Conservation (phyloP, 225 moss, liverwort and hornwort genomes). For the Thuidium tamariscinum region DNA sequence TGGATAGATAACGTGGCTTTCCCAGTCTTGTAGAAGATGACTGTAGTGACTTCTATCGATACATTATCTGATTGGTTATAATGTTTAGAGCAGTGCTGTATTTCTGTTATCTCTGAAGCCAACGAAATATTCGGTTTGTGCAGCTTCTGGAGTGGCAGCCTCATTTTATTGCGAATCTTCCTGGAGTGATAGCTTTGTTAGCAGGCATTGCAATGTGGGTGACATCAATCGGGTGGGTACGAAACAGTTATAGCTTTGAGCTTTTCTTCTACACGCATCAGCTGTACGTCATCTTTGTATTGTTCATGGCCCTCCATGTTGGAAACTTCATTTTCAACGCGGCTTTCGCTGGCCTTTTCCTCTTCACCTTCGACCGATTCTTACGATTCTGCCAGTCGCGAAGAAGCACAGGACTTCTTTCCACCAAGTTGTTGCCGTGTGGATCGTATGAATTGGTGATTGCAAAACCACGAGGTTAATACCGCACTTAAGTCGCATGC, state of each 20-base stretch:
- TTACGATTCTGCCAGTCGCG: conserved; percentile 55
- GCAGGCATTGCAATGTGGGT: conserved; percentile 78
- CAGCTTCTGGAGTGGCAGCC: conserved; percentile 56
- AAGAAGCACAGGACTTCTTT: conserved; percentile 41
- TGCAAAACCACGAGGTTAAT: conserved; percentile 67
- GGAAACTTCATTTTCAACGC: conserved; percentile 57
- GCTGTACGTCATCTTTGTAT: conserved; percentile 63
- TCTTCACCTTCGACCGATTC: conserved; percentile 82
- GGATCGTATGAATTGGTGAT: conserved; percentile 74
- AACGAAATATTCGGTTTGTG: neutral
- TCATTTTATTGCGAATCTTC: conserved; percentile 40
- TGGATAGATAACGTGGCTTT: neutral
- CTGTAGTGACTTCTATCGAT: neutral
- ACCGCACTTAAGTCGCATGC: neutral
- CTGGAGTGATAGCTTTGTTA: conserved; percentile 56
- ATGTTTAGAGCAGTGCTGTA: neutral
- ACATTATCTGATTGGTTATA: neutral
- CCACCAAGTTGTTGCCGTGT: conserved; percentile 69
- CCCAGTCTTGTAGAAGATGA: neutral
- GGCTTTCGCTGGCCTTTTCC: conserved; percentile 67
- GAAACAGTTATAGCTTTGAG: conserved; percentile 53
- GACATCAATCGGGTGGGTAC: conserved; percentile 69
- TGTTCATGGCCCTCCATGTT: conserved; percentile 70
- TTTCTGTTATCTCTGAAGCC: neutral
- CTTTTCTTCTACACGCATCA: conserved; percentile 97